A percentile compares a stretch with the other conserved stretches of the same genome.
Conservation (phyloP, 768 basidiomycete genomes). For the Atractiella rhizophila region DNA sequence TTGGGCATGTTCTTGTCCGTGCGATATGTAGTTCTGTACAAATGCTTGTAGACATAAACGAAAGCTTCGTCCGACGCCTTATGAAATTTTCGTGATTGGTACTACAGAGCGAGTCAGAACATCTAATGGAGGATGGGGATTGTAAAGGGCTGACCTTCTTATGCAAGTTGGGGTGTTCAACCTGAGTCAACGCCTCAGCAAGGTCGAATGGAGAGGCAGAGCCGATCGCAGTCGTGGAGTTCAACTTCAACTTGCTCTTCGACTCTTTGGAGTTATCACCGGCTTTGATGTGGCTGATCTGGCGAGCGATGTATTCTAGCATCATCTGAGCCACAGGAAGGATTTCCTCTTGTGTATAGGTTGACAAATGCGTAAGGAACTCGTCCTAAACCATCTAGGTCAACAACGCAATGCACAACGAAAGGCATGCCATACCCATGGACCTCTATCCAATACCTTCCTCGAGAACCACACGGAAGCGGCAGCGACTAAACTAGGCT, state of each 20-base stretch:
- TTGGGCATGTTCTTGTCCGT: too few relatives aligned
- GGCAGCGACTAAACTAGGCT: constrained; percentile 58
- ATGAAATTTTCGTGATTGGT: too few relatives aligned
- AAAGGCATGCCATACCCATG: constrained; percentile 42
- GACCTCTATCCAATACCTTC: constrained; percentile 45
- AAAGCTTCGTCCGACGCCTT: too few relatives aligned
- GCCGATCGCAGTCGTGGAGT: too few relatives aligned
- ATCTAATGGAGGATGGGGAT: too few relatives aligned
- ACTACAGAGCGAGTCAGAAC: too few relatives aligned
- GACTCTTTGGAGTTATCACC: too few relatives aligned
- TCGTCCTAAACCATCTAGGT: constrained; percentile 31
- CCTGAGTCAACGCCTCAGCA: too few relatives aligned
- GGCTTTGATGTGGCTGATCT: background rate
- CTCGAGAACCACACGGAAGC: constrained; percentile 67
- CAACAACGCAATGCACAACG: background rate
- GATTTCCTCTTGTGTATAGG: constrained; percentile 53
- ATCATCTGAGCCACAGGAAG: constrained; percentile 60
- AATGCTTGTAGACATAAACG: too few relatives aligned
- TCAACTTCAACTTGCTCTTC: too few relatives aligned
- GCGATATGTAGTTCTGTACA: too few relatives aligned
- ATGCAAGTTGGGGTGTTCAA: constrained; percentile 50
- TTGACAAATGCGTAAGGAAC: constrained; percentile 65
- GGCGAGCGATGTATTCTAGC: constrained; percentile 51
- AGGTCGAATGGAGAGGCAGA: too few relatives aligned
- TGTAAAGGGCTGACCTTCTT: constrained; percentile 45